Base-by-base conservation (phyloP, 208 protist species). In the Zelonia costaricensis region DNA sequence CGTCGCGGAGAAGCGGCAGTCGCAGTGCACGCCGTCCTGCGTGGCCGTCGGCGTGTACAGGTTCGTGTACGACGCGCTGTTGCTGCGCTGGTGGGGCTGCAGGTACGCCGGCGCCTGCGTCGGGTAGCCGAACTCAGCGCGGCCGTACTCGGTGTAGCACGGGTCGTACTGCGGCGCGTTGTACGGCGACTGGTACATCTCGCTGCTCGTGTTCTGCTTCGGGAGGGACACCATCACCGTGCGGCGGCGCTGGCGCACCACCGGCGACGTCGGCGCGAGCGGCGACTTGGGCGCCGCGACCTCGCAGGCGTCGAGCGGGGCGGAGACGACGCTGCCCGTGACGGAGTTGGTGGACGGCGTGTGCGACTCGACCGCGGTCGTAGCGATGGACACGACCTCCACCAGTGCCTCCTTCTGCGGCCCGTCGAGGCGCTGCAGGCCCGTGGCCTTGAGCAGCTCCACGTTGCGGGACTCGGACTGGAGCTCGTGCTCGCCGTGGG, bases 401-500 rank as follows among this genome's bases (percentile, higher is more conserved):
- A 27, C 40, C 39, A 45, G 61, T 35, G 33, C 51, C 65, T 55
- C 63, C 12, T 20, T 36, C 38, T 15, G 27, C 39, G 33, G 47
- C 12, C 70, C 59, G 46, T 90, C 83, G 0, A 93, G 74, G n/a
- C 86, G 82, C 45, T 78, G 76, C 12, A 91, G 78, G 5, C 86
- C 86, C 0, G 84, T 88, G 1, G 66, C 60, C 62, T 78, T 78
- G 4, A 93, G 76, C 8, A 88, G 23, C 62, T 86, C 61, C 10
- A 91, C 64, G 56, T 94, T 94, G 13, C 58, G 65, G 43, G 82
- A 42, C 69, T 91, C 84, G 3, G 70, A 84, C 47, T 87, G 85
- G 18, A 94, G 69, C 62, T 94, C 84, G 47, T 82, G 63, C 38
- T 92, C 82, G 47, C 88, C 88, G 62, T 94, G 88, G 0, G 88